These are phyloP conservation scores for Aspergillus nomiae DNA, from an alignment of 2,329 filamentous ascomycete species.

Conservation along the genomic window DNA sequence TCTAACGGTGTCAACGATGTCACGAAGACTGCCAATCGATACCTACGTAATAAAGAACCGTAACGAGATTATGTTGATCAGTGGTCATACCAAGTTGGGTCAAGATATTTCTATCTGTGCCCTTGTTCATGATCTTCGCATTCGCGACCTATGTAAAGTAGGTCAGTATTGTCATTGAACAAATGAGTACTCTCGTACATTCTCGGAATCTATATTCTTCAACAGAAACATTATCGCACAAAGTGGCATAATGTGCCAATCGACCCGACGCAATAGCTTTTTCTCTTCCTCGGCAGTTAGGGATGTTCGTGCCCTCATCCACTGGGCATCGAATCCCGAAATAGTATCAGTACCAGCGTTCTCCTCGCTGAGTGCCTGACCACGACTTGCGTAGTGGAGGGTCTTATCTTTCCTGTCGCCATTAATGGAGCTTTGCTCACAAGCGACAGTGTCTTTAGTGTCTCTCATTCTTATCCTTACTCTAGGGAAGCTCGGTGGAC, in stretches of 20 bases:
- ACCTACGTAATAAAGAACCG: conserved; percentile 39
- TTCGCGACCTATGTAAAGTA: conserved; percentile 30
- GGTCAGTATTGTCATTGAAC: conserved; percentile 6
- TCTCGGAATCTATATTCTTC: conserved; percentile 35
- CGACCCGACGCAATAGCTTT: conserved; percentile 46
- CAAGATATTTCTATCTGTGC: conserved; percentile 30
- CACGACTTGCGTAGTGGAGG: conserved; percentile 24
- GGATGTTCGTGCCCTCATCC: conserved; percentile 34
- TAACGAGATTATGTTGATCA: conserved; percentile 37
- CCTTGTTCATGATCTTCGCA: conserved; percentile 39
- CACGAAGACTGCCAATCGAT: neutral
- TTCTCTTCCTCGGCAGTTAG: conserved; percentile 48
- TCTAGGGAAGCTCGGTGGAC: neutral
- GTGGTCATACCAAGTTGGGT: conserved; percentile 31
- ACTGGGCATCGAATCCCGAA: conserved; percentile 31
- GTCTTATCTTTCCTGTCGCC: neutral
- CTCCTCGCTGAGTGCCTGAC: conserved; percentile 16
- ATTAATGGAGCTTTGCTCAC: neutral
- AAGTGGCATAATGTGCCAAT: conserved; percentile 47
- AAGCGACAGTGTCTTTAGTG: neutral
- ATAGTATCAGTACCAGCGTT: conserved; percentile 19
- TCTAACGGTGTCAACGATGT: conserved; percentile 4
- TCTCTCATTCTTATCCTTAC: neutral
- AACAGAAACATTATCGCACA: conserved; percentile 36
- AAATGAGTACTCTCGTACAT: conserved; percentile 21